Conservation (phyloP, 2,329 filamentous ascomycete genomes). For the Endoconidiophora laricicola region DNA sequence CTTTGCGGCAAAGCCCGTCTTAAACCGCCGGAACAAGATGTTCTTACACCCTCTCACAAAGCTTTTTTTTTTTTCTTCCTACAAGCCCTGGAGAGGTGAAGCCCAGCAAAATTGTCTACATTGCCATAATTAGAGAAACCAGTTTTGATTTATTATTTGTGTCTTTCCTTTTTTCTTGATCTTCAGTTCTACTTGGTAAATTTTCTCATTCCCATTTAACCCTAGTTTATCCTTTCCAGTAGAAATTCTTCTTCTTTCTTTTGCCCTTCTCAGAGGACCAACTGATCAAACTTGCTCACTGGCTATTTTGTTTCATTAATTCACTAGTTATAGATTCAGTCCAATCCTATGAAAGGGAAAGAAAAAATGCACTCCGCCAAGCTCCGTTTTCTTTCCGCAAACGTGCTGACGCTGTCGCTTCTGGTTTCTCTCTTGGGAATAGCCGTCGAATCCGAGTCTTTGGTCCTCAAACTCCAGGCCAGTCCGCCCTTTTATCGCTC, state of each 20-base stretch:
- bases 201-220: too few species aligned
- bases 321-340: neutral
- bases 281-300: too few species aligned
- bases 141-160: neutral
- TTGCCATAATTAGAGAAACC: too few species aligned
- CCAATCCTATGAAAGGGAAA: too few species aligned
- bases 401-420: neutral
- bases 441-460: neutral
- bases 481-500: neutral
- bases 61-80: too few species aligned
- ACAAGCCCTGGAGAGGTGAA: too few species aligned
- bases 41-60: neutral
- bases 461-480: neutral
- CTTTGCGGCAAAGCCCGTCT: constrained; percentile 1
- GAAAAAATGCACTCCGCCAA: neutral
- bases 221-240: too few species aligned
- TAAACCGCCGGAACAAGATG: constrained; percentile 7
- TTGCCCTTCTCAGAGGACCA: too few species aligned
- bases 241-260: too few species aligned
- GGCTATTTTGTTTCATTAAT: too few species aligned
- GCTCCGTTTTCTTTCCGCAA: neutral
- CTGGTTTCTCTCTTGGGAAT: neutral
- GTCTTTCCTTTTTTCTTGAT: neutral
- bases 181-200: too few species aligned
- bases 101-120: too few species aligned